Evolutionary conservation across 1,284 basidiomycete species (phyloP), one percentile per base, ranked within the genome.

Genomic region (Mycocalia duriaeana): DNA sequence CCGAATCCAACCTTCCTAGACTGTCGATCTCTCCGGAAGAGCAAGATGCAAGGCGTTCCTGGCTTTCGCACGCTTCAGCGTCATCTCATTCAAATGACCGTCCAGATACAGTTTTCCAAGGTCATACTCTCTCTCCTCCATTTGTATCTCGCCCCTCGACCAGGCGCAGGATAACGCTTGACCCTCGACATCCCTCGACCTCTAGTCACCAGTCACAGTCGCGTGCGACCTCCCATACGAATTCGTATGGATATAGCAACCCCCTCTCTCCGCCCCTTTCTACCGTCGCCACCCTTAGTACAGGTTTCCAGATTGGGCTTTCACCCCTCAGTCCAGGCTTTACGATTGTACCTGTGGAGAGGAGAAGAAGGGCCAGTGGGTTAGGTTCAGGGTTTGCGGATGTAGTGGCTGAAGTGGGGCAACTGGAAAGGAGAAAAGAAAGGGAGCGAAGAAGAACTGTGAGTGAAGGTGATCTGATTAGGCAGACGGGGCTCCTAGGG

Each of bases 311-410:
- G 52, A 88, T 88, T 52, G 85, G 85, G 3, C 58, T 89, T 38
- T 85, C 82, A 19, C 82, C 85, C 11, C 68, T 84, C 46, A 85
- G 82, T 57, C 85, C 85, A 24, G 85, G 85, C 16, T 89, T 88
- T 58, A 71, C 75, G 20, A 73, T 86, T 45, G 69, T 79, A 40
- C 81, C 82, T 22, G 62, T 68, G 42, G 75, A 78, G 51, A 63
- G 75, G 53, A 68, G 77, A 53, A 63, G 77, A 56, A 62, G 70
- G 37, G 50, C 61, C n/a, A 71, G 71, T 53, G 69, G 63, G 25
- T 41, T 65, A 26, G 60, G 57, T 23, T 50, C 28, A 19, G 63
- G 52, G 2, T 51, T 54, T 25, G 50, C n/a, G n/a, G n/a, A n/a
- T n/a, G n/a, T 31, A 9, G 46, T 34, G 44, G 53, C 51, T 60